phyloP scores from a whole-genome alignment of 768 basidiomycete species.

The Coprinopsis sp. region DNA sequence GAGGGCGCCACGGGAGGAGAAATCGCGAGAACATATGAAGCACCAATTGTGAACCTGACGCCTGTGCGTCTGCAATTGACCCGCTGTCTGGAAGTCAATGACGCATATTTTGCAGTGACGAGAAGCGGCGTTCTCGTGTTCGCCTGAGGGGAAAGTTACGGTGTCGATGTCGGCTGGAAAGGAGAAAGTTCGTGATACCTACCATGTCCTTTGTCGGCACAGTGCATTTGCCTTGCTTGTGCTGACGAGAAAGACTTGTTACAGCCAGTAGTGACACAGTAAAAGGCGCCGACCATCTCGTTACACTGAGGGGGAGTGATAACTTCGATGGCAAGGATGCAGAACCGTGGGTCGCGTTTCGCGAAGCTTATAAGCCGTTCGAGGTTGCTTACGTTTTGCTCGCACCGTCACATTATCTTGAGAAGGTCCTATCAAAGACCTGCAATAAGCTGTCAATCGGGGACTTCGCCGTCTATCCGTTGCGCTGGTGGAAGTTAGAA shows the following conservation, averaged over 20 bases:
- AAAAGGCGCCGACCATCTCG: not conserved
- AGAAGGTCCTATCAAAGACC: too few species aligned
- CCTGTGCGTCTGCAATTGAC: not conserved
- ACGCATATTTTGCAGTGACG: not conserved
- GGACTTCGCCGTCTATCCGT: too few species aligned
- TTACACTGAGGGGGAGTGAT: too few species aligned
- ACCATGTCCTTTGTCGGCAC: not conserved
- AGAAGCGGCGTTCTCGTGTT: not conserved
- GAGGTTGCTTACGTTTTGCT: too few species aligned
- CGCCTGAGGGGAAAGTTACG: not conserved
- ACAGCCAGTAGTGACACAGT: not conserved
- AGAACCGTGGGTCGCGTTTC: too few species aligned
- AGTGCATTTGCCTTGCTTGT: not conserved
- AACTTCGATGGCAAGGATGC: too few species aligned
- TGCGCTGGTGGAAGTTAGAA: too few species aligned
- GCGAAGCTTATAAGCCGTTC: too few species aligned
- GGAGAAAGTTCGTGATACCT: not conserved
- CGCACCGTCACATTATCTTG: too few species aligned
- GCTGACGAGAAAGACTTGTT: not conserved
- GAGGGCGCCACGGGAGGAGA: constrained; percentile 16
- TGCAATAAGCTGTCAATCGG: too few species aligned
- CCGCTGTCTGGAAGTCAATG: not conserved
- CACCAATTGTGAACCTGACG: constrained; percentile 28
- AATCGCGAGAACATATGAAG: constrained; percentile 28
- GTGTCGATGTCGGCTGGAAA: not conserved